Conservation (phyloP, 1,284 basidiomycete species). For the Cerrena zonata region DNA sequence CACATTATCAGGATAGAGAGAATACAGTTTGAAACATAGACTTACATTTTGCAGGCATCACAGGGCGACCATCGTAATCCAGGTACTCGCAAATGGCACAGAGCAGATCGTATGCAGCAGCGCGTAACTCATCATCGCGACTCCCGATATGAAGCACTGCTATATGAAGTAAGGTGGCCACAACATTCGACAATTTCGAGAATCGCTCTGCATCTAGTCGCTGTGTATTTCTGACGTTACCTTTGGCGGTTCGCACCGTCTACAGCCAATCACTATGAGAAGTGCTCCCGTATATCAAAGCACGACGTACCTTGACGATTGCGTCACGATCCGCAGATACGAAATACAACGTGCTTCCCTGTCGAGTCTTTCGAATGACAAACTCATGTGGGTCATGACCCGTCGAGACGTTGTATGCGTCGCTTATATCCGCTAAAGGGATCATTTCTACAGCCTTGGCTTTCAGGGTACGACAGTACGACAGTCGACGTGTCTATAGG, state of each 20-base stretch:
- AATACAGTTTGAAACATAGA: constrained; percentile 6
- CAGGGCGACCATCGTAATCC: constrained; percentile 66
- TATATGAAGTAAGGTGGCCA: constrained; percentile 77
- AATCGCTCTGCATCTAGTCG: constrained; percentile 60
- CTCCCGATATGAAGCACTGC: constrained; percentile 73
- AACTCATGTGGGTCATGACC: constrained; percentile 75
- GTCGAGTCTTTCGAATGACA: constrained; percentile 68
- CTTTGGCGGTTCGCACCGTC: constrained; percentile 67
- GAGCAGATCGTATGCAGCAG: constrained; percentile 73
- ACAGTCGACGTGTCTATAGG: constrained; percentile 52
- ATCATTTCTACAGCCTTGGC: constrained; percentile 78
- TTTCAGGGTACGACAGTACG: constrained; percentile 39
- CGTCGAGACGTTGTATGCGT: constrained; percentile 75
- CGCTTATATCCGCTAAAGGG: constrained; percentile 73
- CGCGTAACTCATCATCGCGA: constrained; percentile 69
- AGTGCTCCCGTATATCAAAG: not conserved
- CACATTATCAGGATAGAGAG: constrained; percentile 11
- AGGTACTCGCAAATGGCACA: constrained; percentile 74
- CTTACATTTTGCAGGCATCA: constrained; percentile 65
- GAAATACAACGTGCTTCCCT: constrained; percentile 66
- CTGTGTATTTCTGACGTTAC: constrained; percentile 53
- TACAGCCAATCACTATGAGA: constrained; percentile 22
- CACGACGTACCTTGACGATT: constrained; percentile 62
- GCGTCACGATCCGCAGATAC: constrained; percentile 61
- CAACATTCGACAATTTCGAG: constrained; percentile 75